These are phyloP conservation scores for Xylaria sp. DNA, from an alignment of 2,329 filamentous ascomycete genomes.

Conservation along the genomic window DNA sequence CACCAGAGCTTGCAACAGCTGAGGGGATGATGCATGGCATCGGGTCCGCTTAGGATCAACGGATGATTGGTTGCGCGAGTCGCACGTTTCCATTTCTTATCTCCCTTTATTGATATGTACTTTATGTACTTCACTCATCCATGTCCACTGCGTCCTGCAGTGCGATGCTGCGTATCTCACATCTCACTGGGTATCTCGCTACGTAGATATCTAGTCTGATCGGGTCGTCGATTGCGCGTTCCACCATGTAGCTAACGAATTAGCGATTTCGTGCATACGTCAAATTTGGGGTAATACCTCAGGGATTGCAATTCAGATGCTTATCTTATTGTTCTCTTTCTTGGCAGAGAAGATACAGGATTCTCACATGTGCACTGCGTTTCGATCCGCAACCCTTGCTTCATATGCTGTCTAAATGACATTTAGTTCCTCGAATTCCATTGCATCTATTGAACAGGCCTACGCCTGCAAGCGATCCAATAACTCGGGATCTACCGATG, in stretches of 20 bases:
- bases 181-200: not conserved
- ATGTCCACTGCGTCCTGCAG: not conserved
- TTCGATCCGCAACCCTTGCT: not conserved
- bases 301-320: not conserved
- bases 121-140: not conserved
- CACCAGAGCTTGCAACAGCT: slow-evolving; percentile 21
- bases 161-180: slow-evolving; percentile 13
- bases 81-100: slow-evolving; percentile 22
- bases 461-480: not conserved
- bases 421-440: not conserved
- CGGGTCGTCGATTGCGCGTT: not conserved
- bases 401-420: not conserved
- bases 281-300: not conserved
- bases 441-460: not conserved
- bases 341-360: not conserved
- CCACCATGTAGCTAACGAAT: not conserved
- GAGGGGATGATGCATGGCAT: slow-evolving; percentile 6
- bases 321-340: not conserved
- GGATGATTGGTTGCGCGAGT: slow-evolving; percentile 25
- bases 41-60: not conserved
- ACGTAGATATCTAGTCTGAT: not conserved
- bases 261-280: not conserved
- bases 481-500: not conserved
- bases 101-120: slow-evolving; percentile 8
- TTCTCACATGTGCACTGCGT: too few relatives aligned